Percentiles rank a stretch among this genome's conserved stretches.
Conservation (phyloP, 148 eudicot genomes). For the Pharnaceum exiguum region DNA sequence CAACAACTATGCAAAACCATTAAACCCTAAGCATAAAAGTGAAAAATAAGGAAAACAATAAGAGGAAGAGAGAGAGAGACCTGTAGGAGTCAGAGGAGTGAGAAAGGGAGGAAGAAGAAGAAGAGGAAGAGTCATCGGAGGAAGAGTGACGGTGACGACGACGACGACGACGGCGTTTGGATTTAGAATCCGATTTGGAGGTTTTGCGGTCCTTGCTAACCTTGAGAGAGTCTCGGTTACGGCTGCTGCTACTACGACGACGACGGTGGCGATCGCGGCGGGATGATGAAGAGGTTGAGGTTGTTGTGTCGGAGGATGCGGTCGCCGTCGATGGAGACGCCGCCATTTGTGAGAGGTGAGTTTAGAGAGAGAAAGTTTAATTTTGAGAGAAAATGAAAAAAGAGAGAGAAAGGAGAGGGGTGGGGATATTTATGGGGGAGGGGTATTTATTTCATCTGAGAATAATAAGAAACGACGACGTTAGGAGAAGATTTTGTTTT, state of each 20-base stretch:
- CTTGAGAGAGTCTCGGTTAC: conserved; percentile 25
- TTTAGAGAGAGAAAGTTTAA: neutral
- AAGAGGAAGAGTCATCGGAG: conserved; percentile 21
- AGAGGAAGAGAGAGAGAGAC: conserved; percentile 5
- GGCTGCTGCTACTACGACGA: conserved; percentile 20
- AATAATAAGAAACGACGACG: too few species aligned
- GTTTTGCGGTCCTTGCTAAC: conserved; percentile 26
- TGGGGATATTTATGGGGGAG: neutral
- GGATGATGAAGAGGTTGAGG: conserved; percentile 15
- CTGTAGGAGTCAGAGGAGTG: conserved; percentile 27
- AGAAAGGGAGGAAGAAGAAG: conserved; percentile 32
- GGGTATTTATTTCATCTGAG: too few species aligned
- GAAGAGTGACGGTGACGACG: conserved; percentile 23
- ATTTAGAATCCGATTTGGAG: conserved; percentile 25
- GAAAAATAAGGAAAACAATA: neutral
- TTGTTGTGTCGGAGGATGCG: conserved; percentile 29
- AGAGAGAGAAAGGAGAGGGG: neutral
- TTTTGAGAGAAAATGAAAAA: too few species aligned
- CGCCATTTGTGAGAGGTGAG: conserved; percentile 15
- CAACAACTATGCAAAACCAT: neutral
- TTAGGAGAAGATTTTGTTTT: too few species aligned
- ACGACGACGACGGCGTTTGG: conserved; percentile 36
- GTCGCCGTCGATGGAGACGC: conserved; percentile 29
- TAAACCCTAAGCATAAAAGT: neutral
- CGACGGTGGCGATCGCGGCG: conserved; percentile 22